A percentile compares a stretch with the other conserved stretches of the same genome.
These are phyloP conservation scores for Xenoacremonium recifei DNA, from an alignment of 2,329 filamentous ascomycete species.

Conservation along the genomic window DNA sequence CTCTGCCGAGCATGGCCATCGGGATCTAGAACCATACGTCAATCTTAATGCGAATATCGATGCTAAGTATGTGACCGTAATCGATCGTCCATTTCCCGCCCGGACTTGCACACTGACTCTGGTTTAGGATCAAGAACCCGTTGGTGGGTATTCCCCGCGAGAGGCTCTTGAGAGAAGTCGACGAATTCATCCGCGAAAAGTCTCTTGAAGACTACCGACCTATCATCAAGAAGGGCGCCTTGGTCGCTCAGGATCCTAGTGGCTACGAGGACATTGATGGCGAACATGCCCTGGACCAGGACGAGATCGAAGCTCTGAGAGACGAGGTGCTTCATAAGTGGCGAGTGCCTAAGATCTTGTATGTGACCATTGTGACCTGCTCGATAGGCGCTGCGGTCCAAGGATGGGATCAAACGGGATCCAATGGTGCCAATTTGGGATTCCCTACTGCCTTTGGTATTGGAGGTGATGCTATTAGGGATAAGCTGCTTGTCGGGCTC, in stretches of 20 bases:
- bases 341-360: conserved; percentile 60
- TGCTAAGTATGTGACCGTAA: conserved; percentile 37
- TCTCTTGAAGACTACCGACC: conserved; percentile 56
- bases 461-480: conserved; percentile 30
- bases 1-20: conserved; percentile 36
- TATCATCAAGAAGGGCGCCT: conserved; percentile 65
- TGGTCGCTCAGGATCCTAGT: conserved; percentile 69
- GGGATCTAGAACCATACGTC: conserved; percentile 31
- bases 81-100: not conserved
- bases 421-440: conserved; percentile 62
- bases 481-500: conserved; percentile 59
- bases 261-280: conserved; percentile 59
- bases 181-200: conserved; percentile 60
- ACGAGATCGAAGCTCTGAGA: conserved; percentile 58
- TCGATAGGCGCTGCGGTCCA: conserved; percentile 70
- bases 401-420: conserved; percentile 67
- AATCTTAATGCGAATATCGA: conserved; percentile 47
- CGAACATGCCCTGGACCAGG: conserved; percentile 55
- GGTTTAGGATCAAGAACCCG: conserved; percentile 41
- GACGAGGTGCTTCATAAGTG: conserved; percentile 68
- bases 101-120: conserved; percentile 19
- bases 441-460: conserved; percentile 55
- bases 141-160: conserved; percentile 51
- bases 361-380: conserved; percentile 65
- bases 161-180: conserved; percentile 54